Conservation (phyloP, 345 rosid species). For the Anacardium occidentale region DNA sequence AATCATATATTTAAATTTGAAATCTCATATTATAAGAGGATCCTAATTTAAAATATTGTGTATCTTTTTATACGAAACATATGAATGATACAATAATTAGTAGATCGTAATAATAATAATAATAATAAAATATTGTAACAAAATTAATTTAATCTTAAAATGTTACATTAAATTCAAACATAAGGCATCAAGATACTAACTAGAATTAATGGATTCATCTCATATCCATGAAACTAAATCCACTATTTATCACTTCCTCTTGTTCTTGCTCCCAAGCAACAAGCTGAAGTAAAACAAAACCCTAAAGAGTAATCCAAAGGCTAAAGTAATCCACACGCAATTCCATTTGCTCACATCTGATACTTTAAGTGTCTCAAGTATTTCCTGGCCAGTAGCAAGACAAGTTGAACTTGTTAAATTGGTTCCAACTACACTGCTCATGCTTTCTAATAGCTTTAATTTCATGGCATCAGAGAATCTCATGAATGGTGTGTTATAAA, state of each 20-base stretch:
- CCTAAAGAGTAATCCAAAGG: slow-evolving; percentile 35
- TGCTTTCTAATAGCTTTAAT: slow-evolving; percentile 25
- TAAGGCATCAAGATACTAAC: no score
- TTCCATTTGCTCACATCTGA: slow-evolving; percentile 37
- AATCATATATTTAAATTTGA: no score
- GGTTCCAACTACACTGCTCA: slow-evolving; percentile 25
- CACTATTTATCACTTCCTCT: slow-evolving; percentile 16
- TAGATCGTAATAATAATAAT: no score
- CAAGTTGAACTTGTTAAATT: slow-evolving; percentile 33
- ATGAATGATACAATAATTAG: no score
- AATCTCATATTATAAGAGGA: no score
- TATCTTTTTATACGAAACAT: no score
- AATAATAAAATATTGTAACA: no score
- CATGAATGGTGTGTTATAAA: slow-evolving; percentile 28
- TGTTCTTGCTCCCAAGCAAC: slow-evolving; percentile 38
- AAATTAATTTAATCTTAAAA: no score
- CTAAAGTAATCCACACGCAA: slow-evolving; percentile 36
- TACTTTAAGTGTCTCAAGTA: slow-evolving; percentile 21
- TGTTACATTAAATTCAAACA: no score
- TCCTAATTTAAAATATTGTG: no score
- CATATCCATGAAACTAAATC: no score
- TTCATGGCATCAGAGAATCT: slow-evolving; percentile 18
- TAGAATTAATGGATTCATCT: no score
- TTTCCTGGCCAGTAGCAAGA: slow-evolving; percentile 25
- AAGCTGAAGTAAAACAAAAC: slow-evolving; percentile 32